phyloP scores from a whole-genome alignment of 495 filamentous ascomycete genomes.

The Hypomontagnella submonticulosa region DNA sequence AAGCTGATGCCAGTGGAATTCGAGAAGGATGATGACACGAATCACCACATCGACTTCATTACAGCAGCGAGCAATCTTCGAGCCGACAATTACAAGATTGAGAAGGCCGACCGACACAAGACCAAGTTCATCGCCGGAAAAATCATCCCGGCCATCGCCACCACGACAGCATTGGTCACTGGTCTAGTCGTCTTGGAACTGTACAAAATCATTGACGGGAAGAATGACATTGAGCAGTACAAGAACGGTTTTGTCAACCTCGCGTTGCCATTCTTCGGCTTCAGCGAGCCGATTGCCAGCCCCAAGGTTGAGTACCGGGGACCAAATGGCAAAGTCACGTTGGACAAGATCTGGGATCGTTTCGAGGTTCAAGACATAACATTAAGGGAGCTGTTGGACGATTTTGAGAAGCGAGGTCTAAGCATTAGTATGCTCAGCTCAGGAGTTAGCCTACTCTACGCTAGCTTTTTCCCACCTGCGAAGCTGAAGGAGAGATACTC shows the following conservation, averaged over 20 bases:
- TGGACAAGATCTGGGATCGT: slow-evolving; percentile 98
- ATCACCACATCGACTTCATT: slow-evolving; percentile 99
- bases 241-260: slow-evolving; percentile 99
- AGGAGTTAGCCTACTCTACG: slow-evolving; percentile 95
- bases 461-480: slow-evolving; percentile 87
- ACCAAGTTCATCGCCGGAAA: slow-evolving; percentile 99
- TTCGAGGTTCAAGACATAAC: slow-evolving; percentile 92
- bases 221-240: slow-evolving; percentile 94
- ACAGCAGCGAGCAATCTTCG: slow-evolving; percentile 96
- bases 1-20: slow-evolving; percentile 94
- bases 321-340: slow-evolving; percentile 76
- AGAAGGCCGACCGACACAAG: slow-evolving; percentile 90
- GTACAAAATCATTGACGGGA: slow-evolving; percentile 96
- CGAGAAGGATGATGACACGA: slow-evolving; percentile 98
- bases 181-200: slow-evolving; percentile 93
- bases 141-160: slow-evolving; percentile 99
- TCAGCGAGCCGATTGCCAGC: slow-evolving; percentile 93
- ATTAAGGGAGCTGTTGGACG: slow-evolving; percentile 80
- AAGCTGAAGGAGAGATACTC: slow-evolving; percentile 81
- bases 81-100: slow-evolving; percentile 97
- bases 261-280: slow-evolving; percentile 96
- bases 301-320: slow-evolving; percentile 90
- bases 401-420: slow-evolving; percentile 83
- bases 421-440: slow-evolving; percentile 93
- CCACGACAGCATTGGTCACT: slow-evolving; percentile 94